These are phyloP conservation scores for Boletus speciosus DNA, from an alignment of 768 basidiomycete species.

Conservation along the genomic window DNA sequence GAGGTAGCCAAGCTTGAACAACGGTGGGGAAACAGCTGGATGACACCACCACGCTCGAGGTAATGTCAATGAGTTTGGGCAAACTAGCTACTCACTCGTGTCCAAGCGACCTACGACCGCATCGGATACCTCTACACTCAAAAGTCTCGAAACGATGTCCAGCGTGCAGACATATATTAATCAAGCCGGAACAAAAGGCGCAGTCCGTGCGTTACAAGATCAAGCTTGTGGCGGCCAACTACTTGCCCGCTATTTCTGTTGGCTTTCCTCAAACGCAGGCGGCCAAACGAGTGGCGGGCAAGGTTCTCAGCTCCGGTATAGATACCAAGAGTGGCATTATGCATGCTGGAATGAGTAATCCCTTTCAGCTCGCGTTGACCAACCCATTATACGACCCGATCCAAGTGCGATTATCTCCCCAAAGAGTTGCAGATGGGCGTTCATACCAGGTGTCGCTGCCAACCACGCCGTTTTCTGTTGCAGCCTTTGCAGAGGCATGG, in stretches of 20 bases:
- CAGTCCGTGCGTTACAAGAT: conserved; percentile 95
- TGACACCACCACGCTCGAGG: conserved; percentile 59
- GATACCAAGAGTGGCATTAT: conserved; percentile 45
- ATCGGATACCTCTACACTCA: conserved; percentile 88
- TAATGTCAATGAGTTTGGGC: conserved; percentile 25
- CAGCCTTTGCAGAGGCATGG: conserved; percentile 95
- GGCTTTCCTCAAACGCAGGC: conserved; percentile 55
- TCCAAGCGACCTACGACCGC: conserved; percentile 74
- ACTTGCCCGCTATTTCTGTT: conserved; percentile 83
- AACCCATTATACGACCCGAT: conserved; percentile 98
- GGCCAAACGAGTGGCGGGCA: conserved; percentile 36
- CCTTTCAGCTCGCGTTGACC: conserved; percentile 86
- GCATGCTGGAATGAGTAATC: conserved; percentile 74
- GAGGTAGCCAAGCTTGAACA: conserved; percentile 73
- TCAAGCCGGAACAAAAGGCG: conserved; percentile 97
- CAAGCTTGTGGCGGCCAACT: conserved; percentile 93
- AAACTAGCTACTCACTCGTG: not conserved
- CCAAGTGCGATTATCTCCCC: conserved; percentile 81
- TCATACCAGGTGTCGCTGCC: conserved; percentile 78
- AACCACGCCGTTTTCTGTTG: conserved; percentile 71
- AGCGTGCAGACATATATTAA: conserved; percentile 90
- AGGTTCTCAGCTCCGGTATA: conserved; percentile 32
- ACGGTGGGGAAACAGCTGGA: conserved; percentile 82
- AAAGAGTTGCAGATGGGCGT: conserved; percentile 46
- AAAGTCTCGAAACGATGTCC: conserved; percentile 97